Percentiles rank a stretch among this genome's conserved stretches.
These are phyloP conservation scores for Cucumis cinereus DNA, from an alignment of 306 rosid genomes.

Conservation along the genomic window DNA sequence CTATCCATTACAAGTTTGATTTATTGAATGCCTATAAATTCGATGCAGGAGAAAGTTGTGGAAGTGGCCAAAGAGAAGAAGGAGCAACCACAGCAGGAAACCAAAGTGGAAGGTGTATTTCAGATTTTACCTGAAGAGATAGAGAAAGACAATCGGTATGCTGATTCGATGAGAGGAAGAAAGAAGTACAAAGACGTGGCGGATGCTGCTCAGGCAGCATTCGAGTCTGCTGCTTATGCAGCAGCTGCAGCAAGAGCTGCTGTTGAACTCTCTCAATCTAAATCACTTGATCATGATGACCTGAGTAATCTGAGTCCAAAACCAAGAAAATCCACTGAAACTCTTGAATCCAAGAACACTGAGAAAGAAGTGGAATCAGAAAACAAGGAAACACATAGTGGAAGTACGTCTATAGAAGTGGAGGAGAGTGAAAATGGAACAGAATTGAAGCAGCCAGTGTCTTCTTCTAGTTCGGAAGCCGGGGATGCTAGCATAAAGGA, in stretches of 20 bases:
- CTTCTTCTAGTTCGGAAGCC: conserved; percentile 24
- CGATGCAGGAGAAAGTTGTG: conserved; percentile 31
- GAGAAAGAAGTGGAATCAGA: conserved; percentile 12
- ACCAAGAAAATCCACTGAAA: conserved; percentile 14
- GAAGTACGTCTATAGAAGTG: conserved; percentile 11
- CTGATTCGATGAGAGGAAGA: conserved; percentile 28
- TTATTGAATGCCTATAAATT: conserved; percentile 2
- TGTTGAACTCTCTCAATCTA: conserved; percentile 55
- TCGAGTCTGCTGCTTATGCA: conserved; percentile 80
- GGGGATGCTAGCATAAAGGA: conserved; percentile 17
- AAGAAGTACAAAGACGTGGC: conserved; percentile 64
- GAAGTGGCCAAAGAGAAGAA: conserved; percentile 17
- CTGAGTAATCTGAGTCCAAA: conserved; percentile 21
- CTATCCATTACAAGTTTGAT: background rate
- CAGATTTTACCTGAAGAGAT: conserved; percentile 21
- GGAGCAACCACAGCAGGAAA: conserved; percentile 21
- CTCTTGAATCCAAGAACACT: background rate
- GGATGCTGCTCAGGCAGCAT: conserved; percentile 94
- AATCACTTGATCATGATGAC: conserved; percentile 41
- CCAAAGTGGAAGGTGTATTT: conserved; percentile 11
- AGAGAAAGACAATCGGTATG: conserved; percentile 24
- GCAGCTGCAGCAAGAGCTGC: conserved; percentile 90
- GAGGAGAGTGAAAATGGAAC: conserved; percentile 1
- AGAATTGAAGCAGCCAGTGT: conserved; percentile 18
- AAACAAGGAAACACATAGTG: conserved; percentile 15